Percentiles rank a stretch among this genome's conserved stretches.
Conservation (phyloP, 345 rosid species). For the Kernera saxatilis region DNA sequence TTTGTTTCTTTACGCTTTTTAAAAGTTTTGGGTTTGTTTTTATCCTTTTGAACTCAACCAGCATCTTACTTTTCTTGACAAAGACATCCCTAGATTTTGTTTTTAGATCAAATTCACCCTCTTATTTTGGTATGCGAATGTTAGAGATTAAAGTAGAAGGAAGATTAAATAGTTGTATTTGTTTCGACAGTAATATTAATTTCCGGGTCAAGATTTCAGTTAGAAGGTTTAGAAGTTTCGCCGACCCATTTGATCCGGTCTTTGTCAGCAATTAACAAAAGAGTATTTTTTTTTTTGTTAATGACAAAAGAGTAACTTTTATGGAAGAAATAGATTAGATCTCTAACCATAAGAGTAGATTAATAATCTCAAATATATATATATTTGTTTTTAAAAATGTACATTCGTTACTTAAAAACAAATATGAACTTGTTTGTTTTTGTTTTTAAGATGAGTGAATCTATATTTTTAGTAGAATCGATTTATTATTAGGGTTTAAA, state of each 20-base stretch:
- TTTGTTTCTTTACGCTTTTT: neutral
- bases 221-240: neutral
- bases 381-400: too few species aligned
- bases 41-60: neutral
- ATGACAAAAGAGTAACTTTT: neutral
- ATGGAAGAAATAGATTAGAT: neutral
- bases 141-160: neutral
- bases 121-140: neutral
- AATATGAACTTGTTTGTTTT: neutral
- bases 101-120: neutral
- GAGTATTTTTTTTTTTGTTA: too few species aligned
- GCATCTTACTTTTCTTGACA: slow-evolving; percentile 11
- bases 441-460: too few species aligned
- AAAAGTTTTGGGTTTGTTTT: neutral
- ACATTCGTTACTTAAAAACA: too few species aligned
- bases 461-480: too few species aligned
- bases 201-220: neutral
- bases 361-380: neutral
- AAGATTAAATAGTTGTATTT: neutral
- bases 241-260: neutral
- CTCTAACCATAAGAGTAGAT: neutral
- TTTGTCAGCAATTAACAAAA: neutral
- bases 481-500: too few species aligned
- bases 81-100: slow-evolving; percentile 11
- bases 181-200: too few species aligned